A percentile compares a stretch with the other conserved stretches of the same genome.
phyloP scores from a whole-genome alignment of 1,139 yeast genomes.

The Taiozyma onychis region DNA sequence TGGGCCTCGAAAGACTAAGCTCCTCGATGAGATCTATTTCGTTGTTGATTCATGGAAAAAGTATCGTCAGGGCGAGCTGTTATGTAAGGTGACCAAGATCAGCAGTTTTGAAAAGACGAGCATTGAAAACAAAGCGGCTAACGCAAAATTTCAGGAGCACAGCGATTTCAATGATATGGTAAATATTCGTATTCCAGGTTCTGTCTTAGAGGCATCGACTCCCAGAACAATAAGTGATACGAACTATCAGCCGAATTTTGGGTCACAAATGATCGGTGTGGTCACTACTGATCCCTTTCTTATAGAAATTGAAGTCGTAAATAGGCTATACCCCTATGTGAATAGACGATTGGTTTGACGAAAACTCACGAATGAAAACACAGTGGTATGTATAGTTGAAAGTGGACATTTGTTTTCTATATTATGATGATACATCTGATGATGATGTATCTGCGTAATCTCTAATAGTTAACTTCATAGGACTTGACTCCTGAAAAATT shows the following conservation, averaged over 20 bases:
- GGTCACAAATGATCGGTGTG: neutral
- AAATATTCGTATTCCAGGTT: neutral
- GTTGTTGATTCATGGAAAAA: constrained; percentile 15
- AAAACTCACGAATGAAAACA: neutral
- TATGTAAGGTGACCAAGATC: neutral
- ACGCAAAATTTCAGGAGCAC: neutral
- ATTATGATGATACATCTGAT: neutral
- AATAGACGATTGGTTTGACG: neutral
- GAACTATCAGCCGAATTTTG: neutral
- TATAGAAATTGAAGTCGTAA: neutral
- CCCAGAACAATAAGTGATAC: neutral
- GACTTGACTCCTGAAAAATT: constrained; percentile 61
- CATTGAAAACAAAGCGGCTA: neutral
- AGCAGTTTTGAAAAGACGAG: constrained; percentile 6
- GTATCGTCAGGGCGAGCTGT: neutral
- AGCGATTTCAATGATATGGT: neutral
- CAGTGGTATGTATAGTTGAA: neutral
- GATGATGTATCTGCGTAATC: neutral
- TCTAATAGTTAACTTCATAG: constrained; percentile 24
- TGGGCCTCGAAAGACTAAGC: constrained; percentile 11
- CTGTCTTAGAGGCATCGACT: neutral
- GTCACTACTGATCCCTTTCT: neutral
- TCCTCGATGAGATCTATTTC: constrained; percentile 27
- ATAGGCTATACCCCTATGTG: neutral
- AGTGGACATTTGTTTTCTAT: neutral